Base-by-base conservation (phyloP, 352 stramenopile genomes). In the Pythium scleroteichum region DNA sequence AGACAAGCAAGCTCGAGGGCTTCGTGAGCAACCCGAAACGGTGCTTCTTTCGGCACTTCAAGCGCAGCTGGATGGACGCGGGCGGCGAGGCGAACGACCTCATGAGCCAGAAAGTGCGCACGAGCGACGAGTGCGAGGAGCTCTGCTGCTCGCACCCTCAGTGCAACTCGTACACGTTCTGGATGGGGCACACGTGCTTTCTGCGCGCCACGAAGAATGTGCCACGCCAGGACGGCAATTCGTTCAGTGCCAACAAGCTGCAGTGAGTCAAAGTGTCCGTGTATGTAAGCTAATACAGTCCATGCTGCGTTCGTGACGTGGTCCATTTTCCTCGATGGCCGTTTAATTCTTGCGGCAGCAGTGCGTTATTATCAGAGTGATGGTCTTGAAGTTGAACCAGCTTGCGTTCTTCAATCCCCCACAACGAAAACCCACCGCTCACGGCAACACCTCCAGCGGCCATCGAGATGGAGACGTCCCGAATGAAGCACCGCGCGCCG, bases 151-250 rank as follows among this genome's bases (percentile, higher is more conserved):
- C 72, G 9, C 73, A 91, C 45, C 47, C 77, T 0, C 61, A 76
- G 29, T 91, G 81, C 60, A 63, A 75, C 33, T 89, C 79, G 33
- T 91, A 85, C 59, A 88, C 77, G 14, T 88, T 89, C 52, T 91
- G 81, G 79, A 81, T 74, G 45, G 75, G 74, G 6, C 63, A 67
- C 41, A 88, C 79, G n/a, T 91, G 81, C 62, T 91, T 88, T 62
- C 58, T 91, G n/a, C 77, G 81, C 17, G 71, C 73, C 24, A 64
- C 45, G 26, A 72, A 58, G 48, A 82, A 71, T 20, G 58, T 68
- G 2, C 75, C 79, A 13, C 73, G 79, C 1, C 47, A 64, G 8
- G 76, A 88, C 14, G 62, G 45, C 48, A 76, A 87, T 53, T 83
- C 81, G 14, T 89, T 91, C 58, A 87, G 77, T 33, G 81, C 26